Percentiles rank a stretch among this genome's conserved stretches.
Conservation (phyloP, 2,329 filamentous ascomycete species). For the Aurifilum marmelostoma region DNA sequence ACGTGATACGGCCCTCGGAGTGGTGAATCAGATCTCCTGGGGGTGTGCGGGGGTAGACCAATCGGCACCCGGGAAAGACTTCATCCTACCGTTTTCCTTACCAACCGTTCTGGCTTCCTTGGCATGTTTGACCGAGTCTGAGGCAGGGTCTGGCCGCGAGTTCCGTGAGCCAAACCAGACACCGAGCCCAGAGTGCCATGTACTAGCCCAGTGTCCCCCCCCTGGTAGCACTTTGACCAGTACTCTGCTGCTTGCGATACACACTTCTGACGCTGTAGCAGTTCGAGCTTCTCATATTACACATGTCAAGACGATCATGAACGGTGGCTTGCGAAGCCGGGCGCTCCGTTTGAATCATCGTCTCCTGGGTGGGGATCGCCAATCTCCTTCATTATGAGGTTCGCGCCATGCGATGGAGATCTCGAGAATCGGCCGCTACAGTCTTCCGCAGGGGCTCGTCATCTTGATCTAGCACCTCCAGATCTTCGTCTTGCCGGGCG, state of each 20-base stretch:
- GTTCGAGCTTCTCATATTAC: neutral
- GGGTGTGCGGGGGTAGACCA: conserved; percentile 1
- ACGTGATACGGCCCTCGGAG: conserved; percentile 23
- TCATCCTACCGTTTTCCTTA: conserved; percentile 9
- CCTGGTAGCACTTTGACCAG: neutral
- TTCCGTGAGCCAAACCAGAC: conserved; percentile 4
- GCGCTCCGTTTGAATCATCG: neutral
- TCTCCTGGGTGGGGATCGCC: neutral
- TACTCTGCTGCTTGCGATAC: neutral
- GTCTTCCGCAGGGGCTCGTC: neutral
- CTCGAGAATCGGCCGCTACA: neutral
- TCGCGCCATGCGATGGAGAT: neutral
- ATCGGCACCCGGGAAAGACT: conserved; percentile 24
- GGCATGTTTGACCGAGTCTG: conserved; percentile 26
- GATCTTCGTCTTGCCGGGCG: neutral
- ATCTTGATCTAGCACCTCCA: neutral
- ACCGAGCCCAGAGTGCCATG: neutral
- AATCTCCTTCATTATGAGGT: neutral
- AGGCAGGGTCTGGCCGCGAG: conserved; percentile 5
- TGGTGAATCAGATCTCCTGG: conserved; percentile 26
- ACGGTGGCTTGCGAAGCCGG: conserved; percentile 1
- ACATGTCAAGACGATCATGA: neutral
- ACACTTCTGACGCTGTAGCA: neutral
- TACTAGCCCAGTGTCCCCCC: neutral
- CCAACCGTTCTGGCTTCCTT: conserved; percentile 19